phyloP scores from a whole-genome alignment of 257 asterid genomes.

The Anisodus acutangulus region DNA sequence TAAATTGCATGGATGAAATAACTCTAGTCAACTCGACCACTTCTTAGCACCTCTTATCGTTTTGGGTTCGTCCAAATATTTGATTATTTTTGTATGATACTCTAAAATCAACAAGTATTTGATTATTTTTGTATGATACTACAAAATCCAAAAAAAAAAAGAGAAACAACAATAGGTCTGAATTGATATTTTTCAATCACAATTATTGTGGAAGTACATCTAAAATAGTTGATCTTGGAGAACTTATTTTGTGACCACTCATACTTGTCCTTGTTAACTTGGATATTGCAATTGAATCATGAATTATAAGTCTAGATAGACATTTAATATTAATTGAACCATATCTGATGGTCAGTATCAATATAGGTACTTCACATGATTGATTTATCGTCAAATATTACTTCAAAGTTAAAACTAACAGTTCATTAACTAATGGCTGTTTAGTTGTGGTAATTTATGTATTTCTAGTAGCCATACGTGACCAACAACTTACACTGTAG shows the following conservation, averaged over 20 bases:
- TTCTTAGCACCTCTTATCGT: neutral
- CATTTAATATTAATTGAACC: neutral
- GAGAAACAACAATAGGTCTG: neutral
- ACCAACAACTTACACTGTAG: too few species aligned
- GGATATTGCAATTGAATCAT: neutral
- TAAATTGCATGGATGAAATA: too few species aligned
- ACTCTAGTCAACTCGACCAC: too few species aligned
- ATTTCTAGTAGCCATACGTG: too few species aligned
- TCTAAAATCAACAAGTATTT: too few species aligned
- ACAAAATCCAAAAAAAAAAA: too few species aligned
- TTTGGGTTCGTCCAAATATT: neutral
- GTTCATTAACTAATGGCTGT: too few species aligned
- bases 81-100: neutral
- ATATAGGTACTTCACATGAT: too few species aligned
- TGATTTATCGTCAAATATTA: too few species aligned
- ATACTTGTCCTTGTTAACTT: neutral
- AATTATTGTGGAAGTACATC: neutral
- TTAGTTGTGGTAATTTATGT: too few species aligned
- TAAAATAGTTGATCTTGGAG: neutral
- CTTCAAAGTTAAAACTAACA: too few species aligned
- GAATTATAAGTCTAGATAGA: neutral
- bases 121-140: neutral
- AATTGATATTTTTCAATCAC: neutral
- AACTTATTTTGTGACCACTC: neutral
- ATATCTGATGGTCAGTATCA: neutral